Base-by-base conservation (phyloP, 1,284 basidiomycete species). In the Kwoniella shivajii region DNA sequence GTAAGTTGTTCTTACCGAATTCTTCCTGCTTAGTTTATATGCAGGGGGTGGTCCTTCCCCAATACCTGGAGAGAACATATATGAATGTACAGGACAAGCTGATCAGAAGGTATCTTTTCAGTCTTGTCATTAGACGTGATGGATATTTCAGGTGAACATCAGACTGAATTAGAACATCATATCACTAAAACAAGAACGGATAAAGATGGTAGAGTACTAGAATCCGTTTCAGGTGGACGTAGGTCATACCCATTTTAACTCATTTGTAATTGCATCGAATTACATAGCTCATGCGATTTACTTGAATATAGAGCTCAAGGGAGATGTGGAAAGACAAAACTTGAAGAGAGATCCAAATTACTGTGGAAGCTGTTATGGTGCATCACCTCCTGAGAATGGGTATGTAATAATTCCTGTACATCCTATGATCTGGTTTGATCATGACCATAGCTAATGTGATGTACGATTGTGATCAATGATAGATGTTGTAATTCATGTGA, bases 291-390 rank as follows among this genome's bases (percentile, higher is more conserved):
- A n/a, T n/a, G n/a, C n/a, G n/a, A 34, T 14, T n/a, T 4, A 29
- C 18, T 22, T 22, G 3, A 14, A 7, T 26, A 29, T 29, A 49
- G 88, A 90, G 52, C 82, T 95, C 36, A 83, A 86, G 64, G 94
- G 91, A 61, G 92, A 96, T 56, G 79, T 92, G 9, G 92, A 95
- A 86, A 86, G 78, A 77, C 90, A 75, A 82, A 88, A 65, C 80
- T 84, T 63, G 80, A 82, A 69, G 83, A 84, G 64, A 78, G 84
- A 75, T 56, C 81, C 82, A 1, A 83, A 81, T 34, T 93, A 92
- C 76, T 96, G 93, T 78, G 96, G 96, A n/a, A 93, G 90, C 18
- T 99, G 96, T 79, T 99, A 92, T 69, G 96, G 96, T 54, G 96
- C 92, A 50, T 72, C 86, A 22, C 86, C 86, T 42, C 90, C 93